Evolutionary conservation across 164 flowering plant species (phyloP).

Genomic region (Vitis vinifera): DNA sequence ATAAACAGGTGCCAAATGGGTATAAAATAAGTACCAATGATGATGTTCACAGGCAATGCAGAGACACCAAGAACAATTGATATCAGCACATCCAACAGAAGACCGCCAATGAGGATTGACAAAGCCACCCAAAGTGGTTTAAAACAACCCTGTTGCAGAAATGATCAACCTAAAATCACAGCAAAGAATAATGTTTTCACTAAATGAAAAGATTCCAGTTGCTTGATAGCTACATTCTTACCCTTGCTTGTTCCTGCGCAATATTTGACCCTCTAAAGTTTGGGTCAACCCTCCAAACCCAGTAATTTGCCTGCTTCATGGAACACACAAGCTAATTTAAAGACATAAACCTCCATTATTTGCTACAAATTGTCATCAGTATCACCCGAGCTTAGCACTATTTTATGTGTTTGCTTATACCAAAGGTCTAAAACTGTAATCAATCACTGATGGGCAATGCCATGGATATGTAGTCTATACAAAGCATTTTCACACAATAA

Average conservation of each 20-base stretch:
- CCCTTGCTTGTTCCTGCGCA: conserved; percentile 53
- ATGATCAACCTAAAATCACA: background rate
- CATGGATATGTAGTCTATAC: too few relatives aligned
- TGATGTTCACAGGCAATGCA: conserved; percentile 78
- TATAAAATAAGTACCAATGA: conserved; percentile 48
- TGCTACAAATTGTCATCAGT: background rate
- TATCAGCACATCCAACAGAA: conserved; percentile 72
- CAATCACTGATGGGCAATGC: too few relatives aligned
- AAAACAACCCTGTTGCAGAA: conserved; percentile 51
- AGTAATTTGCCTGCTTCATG: conserved; percentile 56
- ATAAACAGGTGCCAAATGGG: background rate
- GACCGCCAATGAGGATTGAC: conserved; percentile 72
- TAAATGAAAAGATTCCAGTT: background rate
- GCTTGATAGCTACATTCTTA: conserved; percentile 21
- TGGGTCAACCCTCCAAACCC: conserved; percentile 78
- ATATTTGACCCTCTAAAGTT: conserved; percentile 26
- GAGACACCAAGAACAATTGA: conserved; percentile 81
- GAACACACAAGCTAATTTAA: background rate
- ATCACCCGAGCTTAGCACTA: background rate
- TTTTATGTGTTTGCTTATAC: too few relatives aligned
- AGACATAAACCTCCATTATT: too few relatives aligned
- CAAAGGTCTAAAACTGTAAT: too few relatives aligned
- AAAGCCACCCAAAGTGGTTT: conserved; percentile 85
- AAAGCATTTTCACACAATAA: too few relatives aligned
- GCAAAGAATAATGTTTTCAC: background rate